Conservation (phyloP, 331 rosid genomes). For the Telfairia occidentalis region DNA sequence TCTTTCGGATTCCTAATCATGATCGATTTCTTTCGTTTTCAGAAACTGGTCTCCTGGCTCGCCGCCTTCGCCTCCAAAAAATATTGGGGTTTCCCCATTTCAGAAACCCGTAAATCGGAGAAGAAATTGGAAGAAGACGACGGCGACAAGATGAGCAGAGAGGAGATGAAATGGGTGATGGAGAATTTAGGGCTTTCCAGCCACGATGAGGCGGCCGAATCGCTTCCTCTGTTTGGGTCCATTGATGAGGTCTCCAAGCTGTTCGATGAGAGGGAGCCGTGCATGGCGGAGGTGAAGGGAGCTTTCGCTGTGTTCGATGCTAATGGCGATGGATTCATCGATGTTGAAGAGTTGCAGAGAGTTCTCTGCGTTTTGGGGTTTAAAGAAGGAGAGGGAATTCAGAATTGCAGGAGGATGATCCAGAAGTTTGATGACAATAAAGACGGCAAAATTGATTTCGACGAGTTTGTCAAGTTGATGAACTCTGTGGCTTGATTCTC, state of each 20-base stretch:
- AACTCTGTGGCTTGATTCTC: conserved; percentile 36
- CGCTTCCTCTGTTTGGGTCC: conserved; percentile 20
- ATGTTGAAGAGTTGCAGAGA: conserved; percentile 61
- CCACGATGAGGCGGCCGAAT: conserved; percentile 43
- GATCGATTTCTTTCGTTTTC: conserved; percentile 1
- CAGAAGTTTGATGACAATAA: conserved; percentile 33
- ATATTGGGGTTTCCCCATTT: conserved; percentile 18
- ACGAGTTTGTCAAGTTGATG: conserved; percentile 61
- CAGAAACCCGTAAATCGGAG: neutral
- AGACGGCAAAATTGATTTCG: conserved; percentile 69
- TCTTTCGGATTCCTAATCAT: conserved; percentile 12
- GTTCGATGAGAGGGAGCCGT: conserved; percentile 71
- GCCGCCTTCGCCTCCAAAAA: neutral
- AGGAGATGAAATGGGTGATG: conserved; percentile 50
- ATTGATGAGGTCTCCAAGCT: conserved; percentile 31
- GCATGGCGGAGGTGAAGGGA: conserved; percentile 62
- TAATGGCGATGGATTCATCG: conserved; percentile 67
- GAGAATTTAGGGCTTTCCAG: conserved; percentile 36
- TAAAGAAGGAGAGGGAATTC: conserved; percentile 33
- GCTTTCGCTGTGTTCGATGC: conserved; percentile 79
- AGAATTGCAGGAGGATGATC: conserved; percentile 64
- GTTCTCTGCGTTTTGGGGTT: conserved; percentile 54
- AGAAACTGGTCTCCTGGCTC: neutral
- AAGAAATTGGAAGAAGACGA: conserved; percentile 17
- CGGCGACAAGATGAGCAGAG: conserved; percentile 31